A percentile compares a stretch with the other conserved stretches of the same genome.
phyloP scores from a whole-genome alignment of 129 eudicot genomes.

The Artemisia tridentata region DNA sequence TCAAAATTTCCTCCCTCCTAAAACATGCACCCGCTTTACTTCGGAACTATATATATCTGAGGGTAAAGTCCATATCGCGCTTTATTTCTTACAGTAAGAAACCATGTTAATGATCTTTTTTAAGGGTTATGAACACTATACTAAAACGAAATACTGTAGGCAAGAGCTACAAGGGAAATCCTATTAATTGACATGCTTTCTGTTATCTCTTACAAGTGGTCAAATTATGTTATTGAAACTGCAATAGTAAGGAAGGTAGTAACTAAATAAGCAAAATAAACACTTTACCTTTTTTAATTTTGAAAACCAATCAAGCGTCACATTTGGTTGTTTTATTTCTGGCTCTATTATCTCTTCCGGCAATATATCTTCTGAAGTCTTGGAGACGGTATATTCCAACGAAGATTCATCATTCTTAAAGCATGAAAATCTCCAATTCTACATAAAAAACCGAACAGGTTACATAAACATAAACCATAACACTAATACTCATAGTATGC shows the following conservation, averaged over 20 bases:
- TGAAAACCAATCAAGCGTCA: slow-evolving; percentile 35
- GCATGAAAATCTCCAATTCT: slow-evolving; percentile 55
- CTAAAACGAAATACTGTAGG: no score
- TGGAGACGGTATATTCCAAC: slow-evolving; percentile 22
- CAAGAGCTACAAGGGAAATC: no score
- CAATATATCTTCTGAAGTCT: slow-evolving; percentile 36
- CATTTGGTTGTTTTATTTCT: slow-evolving; percentile 31
- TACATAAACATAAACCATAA: neutral
- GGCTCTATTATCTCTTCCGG: slow-evolving; percentile 37
- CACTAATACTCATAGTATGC: neutral
- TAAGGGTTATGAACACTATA: no score
- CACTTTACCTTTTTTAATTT: slow-evolving; percentile 41
- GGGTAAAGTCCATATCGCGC: no score
- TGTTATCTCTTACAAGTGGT: neutral
- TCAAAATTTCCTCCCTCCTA: no score
- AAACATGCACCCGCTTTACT: no score
- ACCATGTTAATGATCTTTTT: no score
- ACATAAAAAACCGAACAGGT: slow-evolving; percentile 7
- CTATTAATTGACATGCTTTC: no score
- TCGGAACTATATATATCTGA: no score
- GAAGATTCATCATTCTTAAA: slow-evolving; percentile 50
- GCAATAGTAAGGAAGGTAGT: slow-evolving; percentile 9
- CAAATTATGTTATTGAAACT: slow-evolving; percentile 21
- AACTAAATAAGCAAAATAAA: neutral
- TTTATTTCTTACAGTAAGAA: no score